phyloP scores from a whole-genome alignment of 305 asterid genomes.

The Withania somnifera region DNA sequence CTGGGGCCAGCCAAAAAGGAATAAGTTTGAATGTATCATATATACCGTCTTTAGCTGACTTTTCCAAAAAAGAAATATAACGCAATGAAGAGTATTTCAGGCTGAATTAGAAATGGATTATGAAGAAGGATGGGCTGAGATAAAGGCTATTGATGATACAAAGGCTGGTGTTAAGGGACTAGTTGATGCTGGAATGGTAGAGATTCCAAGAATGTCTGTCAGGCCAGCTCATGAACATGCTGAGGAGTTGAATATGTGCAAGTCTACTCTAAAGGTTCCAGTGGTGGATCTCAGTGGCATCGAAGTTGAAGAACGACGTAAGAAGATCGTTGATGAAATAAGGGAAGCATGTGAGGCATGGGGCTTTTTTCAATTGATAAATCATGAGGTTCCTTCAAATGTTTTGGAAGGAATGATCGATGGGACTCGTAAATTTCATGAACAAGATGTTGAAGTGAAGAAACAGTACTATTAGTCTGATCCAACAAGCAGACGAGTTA shows the following conservation, averaged over 20 bases:
- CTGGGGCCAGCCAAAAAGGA: too few species aligned
- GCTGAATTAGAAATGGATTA: neutral
- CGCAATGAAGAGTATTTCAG: too few species aligned
- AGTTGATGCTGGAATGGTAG: neutral
- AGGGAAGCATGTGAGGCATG: slow-evolving; percentile 30
- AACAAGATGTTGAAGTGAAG: slow-evolving; percentile 38
- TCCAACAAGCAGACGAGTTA: slow-evolving; percentile 6
- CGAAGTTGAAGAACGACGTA: slow-evolving; percentile 5
- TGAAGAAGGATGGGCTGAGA: neutral
- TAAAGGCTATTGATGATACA: neutral
- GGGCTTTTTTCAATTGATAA: slow-evolving; percentile 52
- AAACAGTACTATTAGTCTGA: slow-evolving; percentile 19
- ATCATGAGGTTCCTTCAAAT: slow-evolving; percentile 35
- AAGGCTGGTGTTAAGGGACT: slow-evolving; percentile 1
- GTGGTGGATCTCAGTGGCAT: neutral
- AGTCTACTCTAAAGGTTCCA: neutral
- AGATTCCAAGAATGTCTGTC: neutral
- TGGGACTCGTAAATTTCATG: slow-evolving; percentile 40
- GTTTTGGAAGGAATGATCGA: slow-evolving; percentile 33
- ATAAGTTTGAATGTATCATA: too few species aligned
- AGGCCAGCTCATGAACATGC: neutral
- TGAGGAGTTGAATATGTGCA: neutral
- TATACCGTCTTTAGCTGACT: too few species aligned
- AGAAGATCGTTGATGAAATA: slow-evolving; percentile 17
- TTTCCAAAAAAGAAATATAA: too few species aligned